A percentile compares a stretch with the other conserved stretches of the same genome.
Evolutionary conservation across 768 basidiomycete species (phyloP).

Genomic region (Russula sp.): DNA sequence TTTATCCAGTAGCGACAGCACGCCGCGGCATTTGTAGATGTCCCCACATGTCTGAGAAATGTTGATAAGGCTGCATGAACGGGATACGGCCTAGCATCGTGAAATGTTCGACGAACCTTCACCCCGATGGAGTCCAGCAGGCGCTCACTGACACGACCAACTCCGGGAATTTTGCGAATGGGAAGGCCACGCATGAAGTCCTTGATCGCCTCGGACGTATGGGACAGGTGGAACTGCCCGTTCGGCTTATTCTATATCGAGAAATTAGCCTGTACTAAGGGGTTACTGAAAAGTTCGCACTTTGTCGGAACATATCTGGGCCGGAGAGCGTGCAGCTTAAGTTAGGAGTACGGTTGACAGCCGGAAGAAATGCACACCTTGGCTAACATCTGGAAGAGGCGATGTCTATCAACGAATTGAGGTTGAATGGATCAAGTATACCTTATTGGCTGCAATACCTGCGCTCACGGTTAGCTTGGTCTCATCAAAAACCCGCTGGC

Average conservation of each 20-base stretch:
- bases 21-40: constrained; percentile 68
- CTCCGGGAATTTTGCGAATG: constrained; percentile 82
- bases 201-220: constrained; percentile 55
- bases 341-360: background rate
- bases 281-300: constrained; percentile 31
- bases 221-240: constrained; percentile 77
- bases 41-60: constrained; percentile 76
- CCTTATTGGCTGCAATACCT: constrained; percentile 94
- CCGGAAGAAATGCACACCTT: constrained; percentile 48
- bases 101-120: constrained; percentile 43
- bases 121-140: constrained; percentile 83
- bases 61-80: background rate
- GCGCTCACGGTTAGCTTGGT: constrained; percentile 90
- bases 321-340: background rate
- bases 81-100: background rate
- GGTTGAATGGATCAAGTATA: constrained; percentile 35
- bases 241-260: constrained; percentile 80
- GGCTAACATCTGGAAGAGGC: constrained; percentile 65
- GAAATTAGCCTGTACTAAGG: background rate
- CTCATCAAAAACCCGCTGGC: constrained; percentile 63
- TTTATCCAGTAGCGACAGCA: constrained; percentile 78
- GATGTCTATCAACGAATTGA: background rate
- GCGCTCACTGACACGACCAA: constrained; percentile 87
- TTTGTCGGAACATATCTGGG: constrained; percentile 88
- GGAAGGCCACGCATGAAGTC: constrained; percentile 76